A percentile compares a stretch with the other conserved stretches of the same genome.
Evolutionary conservation across 176 grass and related monocot genomes (phyloP).

Genomic region (Triticum monococcum): DNA sequence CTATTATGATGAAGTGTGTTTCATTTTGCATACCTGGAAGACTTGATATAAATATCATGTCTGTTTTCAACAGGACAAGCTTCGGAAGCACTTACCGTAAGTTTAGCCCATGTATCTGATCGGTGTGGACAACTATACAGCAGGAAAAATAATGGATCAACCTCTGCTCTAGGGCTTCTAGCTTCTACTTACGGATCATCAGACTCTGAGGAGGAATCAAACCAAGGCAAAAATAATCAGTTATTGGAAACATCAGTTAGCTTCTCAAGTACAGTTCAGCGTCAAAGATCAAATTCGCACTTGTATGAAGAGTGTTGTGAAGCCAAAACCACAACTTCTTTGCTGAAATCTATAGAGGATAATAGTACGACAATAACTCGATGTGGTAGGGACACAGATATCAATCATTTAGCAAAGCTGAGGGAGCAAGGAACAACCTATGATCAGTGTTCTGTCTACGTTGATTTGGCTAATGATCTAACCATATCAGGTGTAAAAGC

Average conservation of each 20-base stretch:
- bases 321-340: constrained; percentile 23
- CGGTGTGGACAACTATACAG: constrained; percentile 45
- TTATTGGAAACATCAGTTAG: constrained; percentile 21
- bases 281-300: constrained; percentile 28
- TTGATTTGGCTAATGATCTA: constrained; percentile 33
- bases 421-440: constrained; percentile 27
- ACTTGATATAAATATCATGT: constrained; percentile 9
- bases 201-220: constrained; percentile 73
- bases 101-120: constrained; percentile 54
- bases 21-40: constrained; percentile 11
- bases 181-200: constrained; percentile 83
- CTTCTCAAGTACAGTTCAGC: constrained; percentile 19
- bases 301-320: constrained; percentile 35
- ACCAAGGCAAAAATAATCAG: constrained; percentile 7
- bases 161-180: constrained; percentile 82
- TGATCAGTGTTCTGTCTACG: constrained; percentile 27
- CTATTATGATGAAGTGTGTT: background rate
- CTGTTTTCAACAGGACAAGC: constrained; percentile 46
- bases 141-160: constrained; percentile 30
- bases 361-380: constrained; percentile 29
- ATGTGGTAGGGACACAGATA: constrained; percentile 29
- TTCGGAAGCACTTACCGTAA: constrained; percentile 19
- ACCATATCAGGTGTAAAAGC: constrained; percentile 27
- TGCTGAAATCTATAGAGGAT: constrained; percentile 20
- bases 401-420: constrained; percentile 20